Percentiles rank a stretch among this genome's conserved stretches.
Evolutionary conservation across 2,329 filamentous ascomycete species (phyloP).

Genomic region (Nemania sp.): DNA sequence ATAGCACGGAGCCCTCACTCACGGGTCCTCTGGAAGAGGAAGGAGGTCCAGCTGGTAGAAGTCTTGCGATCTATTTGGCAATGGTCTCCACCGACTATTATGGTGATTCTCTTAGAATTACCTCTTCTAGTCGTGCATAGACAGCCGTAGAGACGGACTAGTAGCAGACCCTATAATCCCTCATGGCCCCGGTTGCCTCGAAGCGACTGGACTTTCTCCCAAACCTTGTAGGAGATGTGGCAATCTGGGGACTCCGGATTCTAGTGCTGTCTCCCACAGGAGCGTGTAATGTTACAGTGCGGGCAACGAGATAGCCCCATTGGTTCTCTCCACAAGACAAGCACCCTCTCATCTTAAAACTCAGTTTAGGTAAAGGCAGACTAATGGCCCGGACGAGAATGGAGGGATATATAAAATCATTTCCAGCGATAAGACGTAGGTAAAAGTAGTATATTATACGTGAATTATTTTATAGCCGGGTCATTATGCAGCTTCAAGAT

Average conservation of each 20-base stretch:
- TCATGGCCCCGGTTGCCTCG: background rate
- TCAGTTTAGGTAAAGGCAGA: background rate
- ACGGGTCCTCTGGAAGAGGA: background rate
- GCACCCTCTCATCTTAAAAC: background rate
- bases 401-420: background rate
- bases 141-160: too few relatives aligned
- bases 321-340: background rate
- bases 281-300: background rate
- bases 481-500: background rate
- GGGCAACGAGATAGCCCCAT: background rate
- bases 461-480: background rate
- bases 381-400: background rate
- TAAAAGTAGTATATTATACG: background rate
- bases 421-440: background rate
- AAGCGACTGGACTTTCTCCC: background rate
- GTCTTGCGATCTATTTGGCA: background rate
- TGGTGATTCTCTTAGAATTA: background rate
- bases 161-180: background rate
- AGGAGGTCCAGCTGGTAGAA: background rate
- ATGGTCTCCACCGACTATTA: background rate
- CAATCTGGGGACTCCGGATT: background rate
- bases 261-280: background rate
- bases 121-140: too few relatives aligned
- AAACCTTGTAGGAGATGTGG: background rate
- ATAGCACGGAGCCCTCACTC: constrained; percentile 5